Evolutionary conservation across 139 green algal species (phyloP).

Genomic region (Coelastrella sp.): DNA sequence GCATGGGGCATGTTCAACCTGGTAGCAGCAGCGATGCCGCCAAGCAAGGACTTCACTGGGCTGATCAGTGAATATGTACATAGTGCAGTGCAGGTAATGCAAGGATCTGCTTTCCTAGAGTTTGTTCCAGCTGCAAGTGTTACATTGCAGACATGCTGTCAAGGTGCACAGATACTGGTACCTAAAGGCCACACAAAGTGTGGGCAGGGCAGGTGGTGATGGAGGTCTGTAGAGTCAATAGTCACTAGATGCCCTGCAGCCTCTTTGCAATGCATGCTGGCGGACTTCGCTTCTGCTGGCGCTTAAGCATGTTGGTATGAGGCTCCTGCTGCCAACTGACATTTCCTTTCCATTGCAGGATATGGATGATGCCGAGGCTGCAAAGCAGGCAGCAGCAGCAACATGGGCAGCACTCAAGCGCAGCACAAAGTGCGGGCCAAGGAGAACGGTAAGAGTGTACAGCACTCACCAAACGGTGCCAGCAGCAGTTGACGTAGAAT

Average conservation of each 20-base stretch:
- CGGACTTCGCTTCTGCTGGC: no score
- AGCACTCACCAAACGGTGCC: no score
- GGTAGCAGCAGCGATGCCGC: conserved; percentile 86
- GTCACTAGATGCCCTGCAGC: no score
- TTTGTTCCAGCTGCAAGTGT: not conserved
- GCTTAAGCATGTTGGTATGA: not conserved
- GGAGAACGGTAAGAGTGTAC: conserved; percentile 72
- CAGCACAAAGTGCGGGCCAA: conserved; percentile 87
- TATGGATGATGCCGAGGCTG: conserved; percentile 58
- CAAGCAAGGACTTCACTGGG: conserved; percentile 89
- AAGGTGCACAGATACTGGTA: not conserved
- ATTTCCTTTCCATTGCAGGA: conserved; percentile 22
- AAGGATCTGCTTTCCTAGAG: not conserved
- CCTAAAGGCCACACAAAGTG: no score
- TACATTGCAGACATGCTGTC: not conserved
- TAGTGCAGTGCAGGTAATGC: conserved; percentile 58
- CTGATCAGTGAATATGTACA: conserved; percentile 95
- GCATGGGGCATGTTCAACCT: conserved; percentile 95
- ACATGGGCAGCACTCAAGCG: conserved; percentile 91
- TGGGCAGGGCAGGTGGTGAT: no score
- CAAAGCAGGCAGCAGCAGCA: conserved; percentile 49
- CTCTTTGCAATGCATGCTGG: no score
- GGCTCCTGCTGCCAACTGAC: not conserved
- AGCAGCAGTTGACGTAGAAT: no score
- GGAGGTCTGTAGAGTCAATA: no score